These are phyloP conservation scores for Carex sylvatica DNA, from an alignment of 202 grass and related monocot species.

Conservation along the genomic window DNA sequence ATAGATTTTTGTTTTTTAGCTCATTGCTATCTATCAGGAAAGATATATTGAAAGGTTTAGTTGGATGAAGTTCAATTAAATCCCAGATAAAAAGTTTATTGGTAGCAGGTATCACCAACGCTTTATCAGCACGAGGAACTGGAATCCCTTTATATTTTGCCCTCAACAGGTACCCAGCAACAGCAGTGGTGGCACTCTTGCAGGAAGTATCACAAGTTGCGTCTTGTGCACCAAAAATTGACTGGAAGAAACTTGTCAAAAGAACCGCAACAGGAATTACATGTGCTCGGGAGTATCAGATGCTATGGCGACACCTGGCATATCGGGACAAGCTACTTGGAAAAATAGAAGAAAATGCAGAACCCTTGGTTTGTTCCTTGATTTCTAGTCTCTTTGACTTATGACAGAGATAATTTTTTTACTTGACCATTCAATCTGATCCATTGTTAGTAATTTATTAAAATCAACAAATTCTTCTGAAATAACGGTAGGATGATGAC, in stretches of 20 bases:
- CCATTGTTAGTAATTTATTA: conserved; percentile 14
- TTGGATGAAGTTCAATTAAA: not conserved
- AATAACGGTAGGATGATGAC: conserved; percentile 65
- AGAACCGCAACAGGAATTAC: conserved; percentile 84
- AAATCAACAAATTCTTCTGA: conserved; percentile 13
- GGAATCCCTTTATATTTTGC: not conserved
- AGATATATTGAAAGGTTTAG: not conserved
- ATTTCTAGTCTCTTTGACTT: not conserved
- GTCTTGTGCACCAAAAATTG: conserved; percentile 35
- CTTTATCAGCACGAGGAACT: not conserved
- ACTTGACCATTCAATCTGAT: not conserved
- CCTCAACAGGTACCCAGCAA: conserved; percentile 60
- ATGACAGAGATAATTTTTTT: not conserved
- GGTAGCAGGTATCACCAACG: not conserved
- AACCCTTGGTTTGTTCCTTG: conserved; percentile 54
- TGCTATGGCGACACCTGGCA: conserved; percentile 90
- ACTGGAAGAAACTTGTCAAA: conserved; percentile 71
- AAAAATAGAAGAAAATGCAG: conserved; percentile 35
- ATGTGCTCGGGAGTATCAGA: conserved; percentile 82
- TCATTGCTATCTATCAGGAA: not conserved
- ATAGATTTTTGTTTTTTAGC: not conserved
- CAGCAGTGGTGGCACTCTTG: conserved; percentile 58
- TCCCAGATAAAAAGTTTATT: not conserved
- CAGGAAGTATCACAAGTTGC: conserved; percentile 79
- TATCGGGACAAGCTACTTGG: conserved; percentile 60